Percentiles rank a stretch among this genome's conserved stretches.
These are phyloP conservation scores for Epithele typhae DNA, from an alignment of 768 basidiomycete genomes.

Conservation along the genomic window DNA sequence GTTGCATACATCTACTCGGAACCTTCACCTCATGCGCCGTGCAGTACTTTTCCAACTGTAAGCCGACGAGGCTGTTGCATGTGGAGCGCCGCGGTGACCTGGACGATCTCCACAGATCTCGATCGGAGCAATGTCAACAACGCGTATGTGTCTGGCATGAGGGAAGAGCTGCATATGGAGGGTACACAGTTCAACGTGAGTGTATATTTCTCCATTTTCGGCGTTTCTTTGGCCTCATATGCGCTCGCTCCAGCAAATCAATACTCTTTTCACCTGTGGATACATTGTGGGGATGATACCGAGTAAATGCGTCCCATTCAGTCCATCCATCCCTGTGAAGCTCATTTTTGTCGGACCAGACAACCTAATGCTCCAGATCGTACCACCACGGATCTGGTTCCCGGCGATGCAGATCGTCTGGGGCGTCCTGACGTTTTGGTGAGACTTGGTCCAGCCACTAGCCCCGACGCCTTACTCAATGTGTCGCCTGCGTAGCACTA, in stretches of 20 bases:
- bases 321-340: not conserved
- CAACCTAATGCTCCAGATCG: constrained; percentile 61
- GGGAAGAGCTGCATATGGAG: constrained; percentile 61
- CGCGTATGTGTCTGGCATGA: constrained; percentile 80
- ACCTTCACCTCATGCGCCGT: constrained; percentile 6
- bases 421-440: constrained; percentile 66
- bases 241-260: constrained; percentile 46
- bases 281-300: constrained; percentile 75
- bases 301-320: constrained; percentile 31
- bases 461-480: no score
- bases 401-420: constrained; percentile 62
- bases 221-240: no score
- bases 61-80: not conserved
- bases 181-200: constrained; percentile 60
- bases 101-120: constrained; percentile 46
- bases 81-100: no score
- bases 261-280: constrained; percentile 69
- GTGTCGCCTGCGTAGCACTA: constrained; percentile 41
- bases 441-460: constrained; percentile 9
- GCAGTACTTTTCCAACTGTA: constrained; percentile 67
- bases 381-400: constrained; percentile 63
- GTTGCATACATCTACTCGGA: no score
- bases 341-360: constrained; percentile 34
- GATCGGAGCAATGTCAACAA: constrained; percentile 68
- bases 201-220: not conserved